phyloP scores from a whole-genome alignment of 306 rosid genomes.

The Acacia crassicarpa region DNA sequence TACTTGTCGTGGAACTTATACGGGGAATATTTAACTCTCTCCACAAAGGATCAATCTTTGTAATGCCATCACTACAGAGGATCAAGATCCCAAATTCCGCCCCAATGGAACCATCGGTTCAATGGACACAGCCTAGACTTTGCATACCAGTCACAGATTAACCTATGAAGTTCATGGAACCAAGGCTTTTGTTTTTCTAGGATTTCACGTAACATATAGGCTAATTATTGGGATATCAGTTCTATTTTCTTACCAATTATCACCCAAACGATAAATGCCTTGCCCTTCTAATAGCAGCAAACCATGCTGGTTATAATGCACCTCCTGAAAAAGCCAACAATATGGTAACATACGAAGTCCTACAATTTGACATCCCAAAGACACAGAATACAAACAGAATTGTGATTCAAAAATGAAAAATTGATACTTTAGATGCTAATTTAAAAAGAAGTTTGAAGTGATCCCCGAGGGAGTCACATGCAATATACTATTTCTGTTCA shows the following conservation, averaged over 20 bases:
- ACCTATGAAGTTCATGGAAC: conserved; percentile 22
- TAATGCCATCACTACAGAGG: conserved; percentile 21
- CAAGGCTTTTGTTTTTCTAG: conserved; percentile 22
- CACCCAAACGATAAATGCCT: conserved; percentile 93
- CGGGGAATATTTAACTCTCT: conserved; percentile 10
- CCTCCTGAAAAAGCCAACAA: conserved; percentile 66
- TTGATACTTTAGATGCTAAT: conserved; percentile 8
- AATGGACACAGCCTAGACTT: conserved; percentile 16
- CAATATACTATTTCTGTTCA: neutral
- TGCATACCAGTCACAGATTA: conserved; percentile 12
- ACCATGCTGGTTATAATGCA: conserved; percentile 96
- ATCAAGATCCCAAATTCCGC: conserved; percentile 20
- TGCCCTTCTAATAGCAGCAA: conserved; percentile 89
- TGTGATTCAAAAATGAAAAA: conserved; percentile 10
- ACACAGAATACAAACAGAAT: neutral
- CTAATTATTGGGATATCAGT: conserved; percentile 14
- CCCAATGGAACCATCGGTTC: conserved; percentile 3
- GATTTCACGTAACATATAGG: conserved; percentile 16
- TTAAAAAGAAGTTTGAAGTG: conserved; percentile 2
- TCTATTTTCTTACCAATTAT: conserved; percentile 68
- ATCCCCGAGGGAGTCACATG: neutral
- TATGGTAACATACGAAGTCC: neutral
- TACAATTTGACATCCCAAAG: neutral
- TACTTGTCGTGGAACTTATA: neutral
- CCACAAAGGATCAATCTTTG: conserved; percentile 10